Percentiles rank a stretch among this genome's conserved stretches.
Conservation (phyloP, 768 basidiomycete species). For the Rhizopogon salebrosus region DNA sequence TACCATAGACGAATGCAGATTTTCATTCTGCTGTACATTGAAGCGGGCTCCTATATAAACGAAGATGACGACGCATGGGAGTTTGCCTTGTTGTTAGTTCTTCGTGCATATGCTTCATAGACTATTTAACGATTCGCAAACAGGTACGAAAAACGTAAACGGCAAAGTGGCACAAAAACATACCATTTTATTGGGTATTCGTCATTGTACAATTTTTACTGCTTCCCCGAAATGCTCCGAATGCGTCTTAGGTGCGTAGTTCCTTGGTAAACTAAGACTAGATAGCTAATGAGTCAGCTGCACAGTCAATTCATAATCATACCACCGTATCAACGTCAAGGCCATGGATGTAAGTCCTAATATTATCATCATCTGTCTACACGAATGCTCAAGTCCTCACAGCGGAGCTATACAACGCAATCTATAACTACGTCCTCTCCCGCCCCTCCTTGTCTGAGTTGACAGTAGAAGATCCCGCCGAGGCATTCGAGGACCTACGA, state of each 20-base stretch:
- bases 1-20: constrained; percentile 91
- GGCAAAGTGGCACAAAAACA: constrained; percentile 46
- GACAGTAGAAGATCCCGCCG: constrained; percentile 96
- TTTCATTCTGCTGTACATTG: constrained; percentile 92
- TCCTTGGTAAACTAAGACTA: background rate
- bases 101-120: background rate
- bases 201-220: constrained; percentile 92
- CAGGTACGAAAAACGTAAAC: constrained; percentile 83
- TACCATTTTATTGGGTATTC: constrained; percentile 97
- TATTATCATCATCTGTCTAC: background rate
- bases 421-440: constrained; percentile 71
- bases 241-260: constrained; percentile 72
- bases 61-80: constrained; percentile 95
- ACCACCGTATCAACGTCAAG: constrained; percentile 82
- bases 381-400: background rate
- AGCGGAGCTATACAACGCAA: constrained; percentile 86
- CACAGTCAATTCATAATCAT: constrained; percentile 89
- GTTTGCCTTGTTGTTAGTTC: constrained; percentile 76
- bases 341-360: constrained; percentile 76
- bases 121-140: background rate
- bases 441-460: constrained; percentile 78
- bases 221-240: constrained; percentile 87
- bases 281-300: background rate
- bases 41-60: constrained; percentile 90
- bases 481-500: constrained; percentile 94